Conservation (phyloP, 2,329 filamentous ascomycete genomes). For the Colletotrichum eleusines region DNA sequence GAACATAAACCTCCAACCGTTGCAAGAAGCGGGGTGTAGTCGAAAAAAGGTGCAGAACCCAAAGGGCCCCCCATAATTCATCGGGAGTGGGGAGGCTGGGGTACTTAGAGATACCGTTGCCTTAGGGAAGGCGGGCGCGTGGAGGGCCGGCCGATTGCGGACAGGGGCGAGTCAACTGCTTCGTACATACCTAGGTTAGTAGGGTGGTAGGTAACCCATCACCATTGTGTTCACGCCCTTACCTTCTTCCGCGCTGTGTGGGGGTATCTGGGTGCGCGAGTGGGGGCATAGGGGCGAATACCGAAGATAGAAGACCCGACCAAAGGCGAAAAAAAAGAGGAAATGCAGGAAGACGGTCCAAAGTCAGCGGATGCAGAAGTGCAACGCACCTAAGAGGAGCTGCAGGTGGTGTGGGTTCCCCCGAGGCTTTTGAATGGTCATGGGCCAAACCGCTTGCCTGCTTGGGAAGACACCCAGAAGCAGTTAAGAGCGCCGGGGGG, state of each 20-base stretch:
- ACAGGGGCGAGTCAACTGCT: constrained; percentile 1
- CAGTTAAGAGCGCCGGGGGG: background rate
- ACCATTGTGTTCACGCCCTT: constrained; percentile 9
- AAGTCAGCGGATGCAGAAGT: constrained; percentile 16
- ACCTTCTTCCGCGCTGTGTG: constrained; percentile 13
- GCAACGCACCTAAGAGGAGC: constrained; percentile 9
- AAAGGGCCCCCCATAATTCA: constrained; percentile 2
- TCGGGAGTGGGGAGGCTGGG: constrained; percentile 29
- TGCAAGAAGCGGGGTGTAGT: constrained; percentile 20
- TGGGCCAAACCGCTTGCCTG: constrained; percentile 26
- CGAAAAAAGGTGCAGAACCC: constrained; percentile 12
- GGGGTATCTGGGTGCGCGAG: background rate
- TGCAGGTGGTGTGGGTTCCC: constrained; percentile 24
- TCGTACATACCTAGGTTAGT: background rate
- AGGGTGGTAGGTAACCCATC: background rate
- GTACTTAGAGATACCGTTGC: constrained; percentile 7
- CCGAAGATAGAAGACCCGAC: too few relatives aligned
- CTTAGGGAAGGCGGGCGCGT: background rate
- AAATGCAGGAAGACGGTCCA: background rate
- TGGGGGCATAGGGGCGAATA: background rate
- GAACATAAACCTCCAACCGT: constrained; percentile 1
- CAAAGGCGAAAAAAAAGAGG: background rate
- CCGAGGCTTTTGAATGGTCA: constrained; percentile 6
- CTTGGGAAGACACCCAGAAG: constrained; percentile 13
- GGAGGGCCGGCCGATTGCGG: constrained; percentile 17